Base-by-base conservation (phyloP, 441 rosid genomes). In the Pelargonium cotyledonis region DNA sequence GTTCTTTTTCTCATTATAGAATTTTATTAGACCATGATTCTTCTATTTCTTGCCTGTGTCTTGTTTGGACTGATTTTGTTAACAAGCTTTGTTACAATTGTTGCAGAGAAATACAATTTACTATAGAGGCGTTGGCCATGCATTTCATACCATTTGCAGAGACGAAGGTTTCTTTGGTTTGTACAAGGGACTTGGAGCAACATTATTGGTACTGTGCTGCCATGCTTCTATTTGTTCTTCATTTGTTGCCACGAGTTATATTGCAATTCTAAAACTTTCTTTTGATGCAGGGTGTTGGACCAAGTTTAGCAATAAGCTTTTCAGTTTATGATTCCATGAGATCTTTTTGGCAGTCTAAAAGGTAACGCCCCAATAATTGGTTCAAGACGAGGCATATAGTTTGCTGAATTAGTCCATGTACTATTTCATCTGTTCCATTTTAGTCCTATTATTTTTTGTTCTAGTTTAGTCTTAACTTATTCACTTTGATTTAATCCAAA, bases 101-200 rank as follows among this genome's bases (percentile, higher is more conserved):
- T 72, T 68, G 75, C 88, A 91, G 98, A 91, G 87, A 70, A 94
- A 86, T 41, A 76, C 78, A 9, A 78, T 81, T 14, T 94, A 94
- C 80, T 94, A 94, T 77, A 83, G 86, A 68, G 98, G 98, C 66
- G 88, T 94, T 10, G 74, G 77, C 72, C 95, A 94, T 88, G 76
- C 97, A 76, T 73, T 94, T 65, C 85, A 68, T 64, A 88, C 92
- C 44, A 94, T 94, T 66, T 65, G 67, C 82, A 72, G 70, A 61
- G 95, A 94, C 11, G 97, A 94, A 79, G 93, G 98, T 73, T 66
- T 85, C 77, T 80, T 80, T 12, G 98, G 98, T 18, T 84, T 93
- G 51, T 91, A 93, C 81, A 93, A 91, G 76, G 98, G 98, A 79
- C 95, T 93, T 58, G 93, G 98, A 74, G 86, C 97, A 35, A 94